A percentile compares a stretch with the other conserved stretches of the same genome.
Evolutionary conservation across 2,329 filamentous ascomycete species (phyloP).

Genomic region (Taxawa tesnikishii): DNA sequence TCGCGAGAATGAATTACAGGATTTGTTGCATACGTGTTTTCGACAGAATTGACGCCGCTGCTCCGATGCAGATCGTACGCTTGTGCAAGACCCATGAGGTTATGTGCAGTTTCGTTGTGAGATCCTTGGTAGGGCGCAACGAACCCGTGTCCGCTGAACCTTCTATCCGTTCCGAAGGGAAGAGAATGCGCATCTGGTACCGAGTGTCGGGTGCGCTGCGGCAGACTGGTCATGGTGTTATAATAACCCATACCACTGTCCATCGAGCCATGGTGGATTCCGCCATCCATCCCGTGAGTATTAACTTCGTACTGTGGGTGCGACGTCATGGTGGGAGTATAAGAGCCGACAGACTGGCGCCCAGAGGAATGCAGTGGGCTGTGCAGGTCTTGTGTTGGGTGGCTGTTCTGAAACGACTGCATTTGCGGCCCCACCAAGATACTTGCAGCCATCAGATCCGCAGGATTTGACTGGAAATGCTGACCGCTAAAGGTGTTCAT

Average conservation of each 20-base stretch:
- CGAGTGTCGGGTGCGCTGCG: conserved; percentile 1
- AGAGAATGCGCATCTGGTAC: background rate
- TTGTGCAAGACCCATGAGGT: conserved; percentile 2
- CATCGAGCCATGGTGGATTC: background rate
- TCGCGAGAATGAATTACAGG: no score
- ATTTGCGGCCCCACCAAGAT: no score
- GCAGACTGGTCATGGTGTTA: background rate
- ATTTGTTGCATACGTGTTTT: background rate
- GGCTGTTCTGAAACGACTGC: no score
- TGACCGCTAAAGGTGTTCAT: no score
- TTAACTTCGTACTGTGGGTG: background rate
- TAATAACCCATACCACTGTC: background rate
- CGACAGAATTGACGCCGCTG: background rate
- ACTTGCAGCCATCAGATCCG: no score
- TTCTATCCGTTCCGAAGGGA: conserved; percentile 6
- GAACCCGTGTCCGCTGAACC: conserved; percentile 5
- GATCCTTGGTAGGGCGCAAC: conserved; percentile 3
- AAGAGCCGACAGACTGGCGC: background rate
- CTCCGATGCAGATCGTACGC: background rate
- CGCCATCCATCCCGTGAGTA: background rate
- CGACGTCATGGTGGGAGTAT: background rate
- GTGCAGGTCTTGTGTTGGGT: background rate
- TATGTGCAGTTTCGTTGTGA: conserved; percentile 2
- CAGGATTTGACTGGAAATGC: no score
- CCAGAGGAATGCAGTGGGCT: background rate